These are phyloP conservation scores for Termitomyces sp. DNA, from an alignment of 768 basidiomycete species.

Conservation along the genomic window DNA sequence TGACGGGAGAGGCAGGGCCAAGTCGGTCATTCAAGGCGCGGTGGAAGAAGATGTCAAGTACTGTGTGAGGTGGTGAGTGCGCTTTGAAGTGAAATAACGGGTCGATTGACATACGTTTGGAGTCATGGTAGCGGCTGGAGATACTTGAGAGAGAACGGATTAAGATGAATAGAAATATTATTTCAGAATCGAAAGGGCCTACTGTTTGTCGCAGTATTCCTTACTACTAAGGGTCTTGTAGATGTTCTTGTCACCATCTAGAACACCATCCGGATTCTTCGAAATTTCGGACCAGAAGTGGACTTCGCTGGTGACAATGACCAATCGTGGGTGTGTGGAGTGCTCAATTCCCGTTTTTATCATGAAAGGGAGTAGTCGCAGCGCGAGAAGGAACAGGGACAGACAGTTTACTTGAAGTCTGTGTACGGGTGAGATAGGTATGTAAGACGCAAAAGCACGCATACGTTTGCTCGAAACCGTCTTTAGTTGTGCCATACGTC, in stretches of 20 bases:
- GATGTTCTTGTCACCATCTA: slow-evolving; percentile 8
- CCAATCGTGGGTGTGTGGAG: slow-evolving; percentile 28
- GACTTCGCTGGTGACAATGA: slow-evolving; percentile 38
- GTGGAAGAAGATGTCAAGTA: slow-evolving; percentile 33
- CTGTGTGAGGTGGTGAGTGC: slow-evolving; percentile 6
- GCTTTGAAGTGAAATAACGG: neutral
- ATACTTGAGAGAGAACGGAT: neutral
- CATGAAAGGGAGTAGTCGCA: slow-evolving; percentile 40
- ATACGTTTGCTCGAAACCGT: slow-evolving; percentile 45
- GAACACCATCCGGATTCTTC: slow-evolving; percentile 11
- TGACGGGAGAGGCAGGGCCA: slow-evolving; percentile 16
- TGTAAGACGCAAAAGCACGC: neutral
- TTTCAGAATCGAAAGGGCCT: too few species aligned
- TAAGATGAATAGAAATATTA: too few species aligned
- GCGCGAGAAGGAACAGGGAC: slow-evolving; percentile 30
- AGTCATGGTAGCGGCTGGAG: neutral
- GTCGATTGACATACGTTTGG: neutral
- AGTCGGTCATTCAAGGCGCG: slow-evolving; percentile 28
- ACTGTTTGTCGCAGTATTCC: slow-evolving; percentile 14
- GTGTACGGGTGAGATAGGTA: neutral
- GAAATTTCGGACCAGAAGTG: slow-evolving; percentile 28
- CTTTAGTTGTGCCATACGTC: slow-evolving; percentile 21
- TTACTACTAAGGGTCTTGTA: slow-evolving; percentile 21
- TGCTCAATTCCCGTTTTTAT: slow-evolving; percentile 27
- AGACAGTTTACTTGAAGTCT: slow-evolving; percentile 47